phyloP scores from a whole-genome alignment of 1,284 basidiomycete species.

The Tetrapyrgos nigripes region DNA sequence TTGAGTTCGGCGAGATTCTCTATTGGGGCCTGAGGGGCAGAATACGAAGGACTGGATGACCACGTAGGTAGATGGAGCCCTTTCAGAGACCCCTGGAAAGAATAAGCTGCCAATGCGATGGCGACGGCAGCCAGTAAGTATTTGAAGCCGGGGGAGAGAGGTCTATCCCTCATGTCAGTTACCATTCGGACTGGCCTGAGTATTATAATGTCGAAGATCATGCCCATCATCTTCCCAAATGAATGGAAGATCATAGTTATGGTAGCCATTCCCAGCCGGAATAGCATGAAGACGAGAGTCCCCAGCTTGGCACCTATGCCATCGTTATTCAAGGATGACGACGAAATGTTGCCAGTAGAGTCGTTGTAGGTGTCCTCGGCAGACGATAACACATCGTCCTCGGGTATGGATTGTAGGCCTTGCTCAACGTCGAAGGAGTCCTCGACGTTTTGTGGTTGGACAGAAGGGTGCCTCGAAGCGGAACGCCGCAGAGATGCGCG shows the following conservation, averaged over 20 bases:
- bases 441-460: constrained; percentile 37
- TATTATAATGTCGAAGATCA: constrained; percentile 49
- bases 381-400: constrained; percentile 49
- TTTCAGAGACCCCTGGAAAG: constrained; percentile 41
- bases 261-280: constrained; percentile 26
- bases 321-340: constrained; percentile 4
- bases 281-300: constrained; percentile 28
- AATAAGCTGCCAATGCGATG: constrained; percentile 48
- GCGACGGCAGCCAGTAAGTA: constrained; percentile 47
- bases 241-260: constrained; percentile 45
- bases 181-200: constrained; percentile 51
- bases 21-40: constrained; percentile 64
- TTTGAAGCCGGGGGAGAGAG: constrained; percentile 39
- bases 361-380: constrained; percentile 19
- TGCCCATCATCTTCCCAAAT: constrained; percentile 50
- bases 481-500: constrained; percentile 42
- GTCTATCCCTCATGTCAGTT: constrained; percentile 33
- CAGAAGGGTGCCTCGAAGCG: constrained; percentile 38
- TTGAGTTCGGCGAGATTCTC: constrained; percentile 75
- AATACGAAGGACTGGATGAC: constrained; percentile 35
- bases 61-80: constrained; percentile 27
- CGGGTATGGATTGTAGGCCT: constrained; percentile 63
- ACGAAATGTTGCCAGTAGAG: constrained; percentile 31
- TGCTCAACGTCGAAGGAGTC: constrained; percentile 38
- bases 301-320: constrained; percentile 16